Conservation (phyloP, 2,329 filamentous ascomycete genomes). For the Teratosphaeria zuluensis region DNA sequence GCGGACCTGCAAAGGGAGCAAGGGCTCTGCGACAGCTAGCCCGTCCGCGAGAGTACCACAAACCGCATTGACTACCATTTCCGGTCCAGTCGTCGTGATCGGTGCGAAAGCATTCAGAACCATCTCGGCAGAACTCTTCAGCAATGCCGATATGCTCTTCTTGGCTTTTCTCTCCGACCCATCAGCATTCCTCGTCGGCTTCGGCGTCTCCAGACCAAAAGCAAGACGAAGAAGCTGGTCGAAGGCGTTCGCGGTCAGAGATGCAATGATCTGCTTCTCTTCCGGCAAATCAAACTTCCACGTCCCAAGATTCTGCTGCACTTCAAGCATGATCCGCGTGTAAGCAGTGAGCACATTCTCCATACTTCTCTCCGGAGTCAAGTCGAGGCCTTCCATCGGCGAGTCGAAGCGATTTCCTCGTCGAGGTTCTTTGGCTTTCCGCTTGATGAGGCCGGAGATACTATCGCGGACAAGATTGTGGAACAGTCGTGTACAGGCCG, state of each 20-base stretch:
- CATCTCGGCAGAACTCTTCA: conserved; percentile 65
- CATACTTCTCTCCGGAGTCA: conserved; percentile 69
- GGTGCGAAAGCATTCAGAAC: conserved; percentile 59
- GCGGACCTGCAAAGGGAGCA: conserved; percentile 7
- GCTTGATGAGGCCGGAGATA: conserved; percentile 57
- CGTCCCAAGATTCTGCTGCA: conserved; percentile 73
- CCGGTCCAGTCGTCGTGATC: conserved; percentile 1
- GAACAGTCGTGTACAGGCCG: conserved; percentile 65
- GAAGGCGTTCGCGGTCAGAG: conserved; percentile 59
- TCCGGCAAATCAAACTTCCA: conserved; percentile 70
- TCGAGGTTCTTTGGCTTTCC: conserved; percentile 42
- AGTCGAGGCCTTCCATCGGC: conserved; percentile 44
- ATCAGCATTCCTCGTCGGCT: conserved; percentile 24
- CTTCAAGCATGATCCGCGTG: conserved; percentile 65
- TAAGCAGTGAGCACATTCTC: conserved; percentile 62
- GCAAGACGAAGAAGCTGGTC: conserved; percentile 61
- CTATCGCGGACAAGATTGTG: conserved; percentile 66
- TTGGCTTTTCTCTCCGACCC: not conserved
- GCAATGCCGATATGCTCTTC: conserved; percentile 46
- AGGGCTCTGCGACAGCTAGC: conserved; percentile 10
- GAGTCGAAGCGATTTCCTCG: conserved; percentile 39
- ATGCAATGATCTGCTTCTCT: conserved; percentile 60
- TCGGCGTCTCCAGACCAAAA: conserved; percentile 61
- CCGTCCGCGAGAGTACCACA: conserved; percentile 11
- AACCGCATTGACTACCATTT: conserved; percentile 9